These are phyloP conservation scores for Candida coleopterorum DNA, from an alignment of 805 yeast species.

Conservation along the genomic window DNA sequence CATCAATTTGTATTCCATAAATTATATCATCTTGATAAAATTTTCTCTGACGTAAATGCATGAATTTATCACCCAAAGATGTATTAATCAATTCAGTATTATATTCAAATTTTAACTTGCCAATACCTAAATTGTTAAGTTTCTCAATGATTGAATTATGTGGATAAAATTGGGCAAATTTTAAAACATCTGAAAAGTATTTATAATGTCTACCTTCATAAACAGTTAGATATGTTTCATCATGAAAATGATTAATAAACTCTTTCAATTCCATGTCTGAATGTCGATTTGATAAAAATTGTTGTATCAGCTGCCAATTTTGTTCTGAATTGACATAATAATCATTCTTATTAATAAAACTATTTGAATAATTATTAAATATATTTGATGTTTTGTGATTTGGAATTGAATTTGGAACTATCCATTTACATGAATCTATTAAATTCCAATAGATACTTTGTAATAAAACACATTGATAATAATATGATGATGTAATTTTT, in stretches of 20 bases:
- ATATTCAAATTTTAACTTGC: not conserved
- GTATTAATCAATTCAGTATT: no score
- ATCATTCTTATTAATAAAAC: not conserved
- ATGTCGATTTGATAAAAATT: conserved; percentile 5
- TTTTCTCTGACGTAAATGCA: conserved; percentile 23
- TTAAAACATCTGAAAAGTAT: conserved; percentile 23
- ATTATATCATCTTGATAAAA: conserved; percentile 26
- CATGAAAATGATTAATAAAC: conserved; percentile 14
- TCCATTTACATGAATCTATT: conserved; percentile 22
- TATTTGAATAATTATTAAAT: conserved; percentile 6
- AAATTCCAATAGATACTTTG: conserved; percentile 25
- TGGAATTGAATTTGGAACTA: conserved; percentile 16
- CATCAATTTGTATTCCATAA: conserved; percentile 23
- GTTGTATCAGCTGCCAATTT: conserved; percentile 10
- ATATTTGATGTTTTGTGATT: conserved; percentile 17
- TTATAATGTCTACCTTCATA: conserved; percentile 27
- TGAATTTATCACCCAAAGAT: conserved; percentile 25
- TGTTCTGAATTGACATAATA: conserved; percentile 23
- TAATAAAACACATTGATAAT: conserved; percentile 25
- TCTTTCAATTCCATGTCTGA: not conserved
- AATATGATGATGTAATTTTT: conserved; percentile 13
- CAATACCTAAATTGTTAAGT: conserved; percentile 9
- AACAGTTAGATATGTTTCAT: conserved; percentile 20
- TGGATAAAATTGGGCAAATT: conserved; percentile 29
- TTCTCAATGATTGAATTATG: conserved; percentile 16